phyloP scores from a whole-genome alignment of 306 rosid genomes.

The Rubus idaeus region DNA sequence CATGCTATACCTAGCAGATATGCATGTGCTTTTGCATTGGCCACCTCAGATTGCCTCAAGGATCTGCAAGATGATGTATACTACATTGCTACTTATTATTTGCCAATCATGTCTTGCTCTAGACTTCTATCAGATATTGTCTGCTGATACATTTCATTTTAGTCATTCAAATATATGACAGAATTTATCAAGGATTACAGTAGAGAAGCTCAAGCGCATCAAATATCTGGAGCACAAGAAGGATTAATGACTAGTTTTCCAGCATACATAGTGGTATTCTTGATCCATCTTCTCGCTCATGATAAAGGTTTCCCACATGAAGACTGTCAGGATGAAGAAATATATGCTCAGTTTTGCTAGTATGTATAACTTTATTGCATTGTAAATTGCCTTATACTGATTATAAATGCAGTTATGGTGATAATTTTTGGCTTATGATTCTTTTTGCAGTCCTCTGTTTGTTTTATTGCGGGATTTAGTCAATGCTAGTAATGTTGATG shows the following conservation, averaged over 20 bases:
- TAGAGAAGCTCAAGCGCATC: slow-evolving; percentile 50
- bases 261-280: slow-evolving; percentile 69
- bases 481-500: slow-evolving; percentile 48
- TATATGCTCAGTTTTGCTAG: slow-evolving; percentile 73
- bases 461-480: slow-evolving; percentile 61
- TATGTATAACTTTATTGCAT: slow-evolving; percentile 26
- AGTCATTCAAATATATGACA: slow-evolving; percentile 65
- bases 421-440: slow-evolving; percentile 37
- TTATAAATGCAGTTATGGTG: slow-evolving; percentile 14
- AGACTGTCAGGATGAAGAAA: slow-evolving; percentile 54
- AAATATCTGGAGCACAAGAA: slow-evolving; percentile 53
- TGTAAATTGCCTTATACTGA: slow-evolving; percentile 21
- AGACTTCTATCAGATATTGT: slow-evolving; percentile 15
- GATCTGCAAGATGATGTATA: slow-evolving; percentile 66
- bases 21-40: slow-evolving; percentile 84
- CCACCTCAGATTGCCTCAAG: slow-evolving; percentile 43
- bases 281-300: slow-evolving; percentile 78
- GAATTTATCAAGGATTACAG: slow-evolving; percentile 81
- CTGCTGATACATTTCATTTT: slow-evolving; percentile 46
- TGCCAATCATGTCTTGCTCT: slow-evolving; percentile 2
- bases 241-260: slow-evolving; percentile 57
- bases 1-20: slow-evolving; percentile 74
- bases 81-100: slow-evolving; percentile 23
- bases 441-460: slow-evolving; percentile 77
- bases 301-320: slow-evolving; percentile 56